Percentiles rank a stretch among this genome's conserved stretches.
These are phyloP conservation scores for Lactarius tabidus DNA, from an alignment of 768 basidiomycete species.

Conservation along the genomic window DNA sequence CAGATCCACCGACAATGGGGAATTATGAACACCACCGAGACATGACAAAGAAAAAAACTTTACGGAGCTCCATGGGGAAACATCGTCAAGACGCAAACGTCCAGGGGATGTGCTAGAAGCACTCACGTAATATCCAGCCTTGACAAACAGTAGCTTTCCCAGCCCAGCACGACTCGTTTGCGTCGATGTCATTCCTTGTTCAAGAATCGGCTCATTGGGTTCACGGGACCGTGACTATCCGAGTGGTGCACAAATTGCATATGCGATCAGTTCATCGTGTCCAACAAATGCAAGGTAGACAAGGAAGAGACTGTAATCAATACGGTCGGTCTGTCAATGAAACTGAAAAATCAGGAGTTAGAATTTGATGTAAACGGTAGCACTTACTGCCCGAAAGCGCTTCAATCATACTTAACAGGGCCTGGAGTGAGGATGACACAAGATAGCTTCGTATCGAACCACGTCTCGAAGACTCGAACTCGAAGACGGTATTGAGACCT, in stretches of 20 bases:
- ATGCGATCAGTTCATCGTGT: constrained; percentile 78
- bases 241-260: constrained; percentile 41
- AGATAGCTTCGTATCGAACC: constrained; percentile 62
- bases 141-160: constrained; percentile 87
- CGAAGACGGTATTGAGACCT: constrained; percentile 36
- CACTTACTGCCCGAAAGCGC: constrained; percentile 32
- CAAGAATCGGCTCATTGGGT: too few relatives aligned
- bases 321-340: constrained; percentile 77
- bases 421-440: constrained; percentile 78
- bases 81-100: neutral
- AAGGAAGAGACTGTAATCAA: constrained; percentile 79
- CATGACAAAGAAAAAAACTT: constrained; percentile 44
- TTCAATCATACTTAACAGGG: constrained; percentile 60
- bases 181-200: constrained; percentile 74
- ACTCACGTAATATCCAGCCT: constrained; percentile 78
- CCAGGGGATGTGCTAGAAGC: constrained; percentile 1
- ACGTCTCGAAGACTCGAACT: constrained; percentile 62
- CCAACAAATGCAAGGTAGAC: constrained; percentile 84
- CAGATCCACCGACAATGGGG: constrained; percentile 61
- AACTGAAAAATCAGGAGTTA: constrained; percentile 16
- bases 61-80: constrained; percentile 59
- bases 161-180: constrained; percentile 59
- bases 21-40: neutral
- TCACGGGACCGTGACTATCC: constrained; percentile 47
- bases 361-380: too few relatives aligned